Evolutionary conservation across 1,284 basidiomycete genomes (phyloP).

Genomic region (Ganoderma leucocontextum): DNA sequence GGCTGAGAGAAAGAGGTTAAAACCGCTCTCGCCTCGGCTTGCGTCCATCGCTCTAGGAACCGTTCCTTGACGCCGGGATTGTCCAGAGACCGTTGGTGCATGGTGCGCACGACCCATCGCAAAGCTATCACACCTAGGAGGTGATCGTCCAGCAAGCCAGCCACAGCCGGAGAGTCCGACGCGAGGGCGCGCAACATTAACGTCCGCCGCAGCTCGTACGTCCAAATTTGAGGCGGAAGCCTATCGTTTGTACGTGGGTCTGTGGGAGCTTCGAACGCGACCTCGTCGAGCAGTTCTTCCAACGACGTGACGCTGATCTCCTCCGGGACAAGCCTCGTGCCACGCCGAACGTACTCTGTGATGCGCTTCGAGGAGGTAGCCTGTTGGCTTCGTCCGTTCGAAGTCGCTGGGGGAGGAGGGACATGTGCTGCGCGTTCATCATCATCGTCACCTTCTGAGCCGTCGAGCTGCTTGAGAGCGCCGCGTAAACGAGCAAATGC

Average conservation of each 20-base stretch:
- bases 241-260: slow-evolving; percentile 16
- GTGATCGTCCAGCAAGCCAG: slow-evolving; percentile 52
- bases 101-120: slow-evolving; percentile 64
- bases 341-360: slow-evolving; percentile 77
- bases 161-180: slow-evolving; percentile 62
- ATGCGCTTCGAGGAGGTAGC: slow-evolving; percentile 49
- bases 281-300: slow-evolving; percentile 51
- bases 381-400: not conserved
- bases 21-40: slow-evolving; percentile 69
- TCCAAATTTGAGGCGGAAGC: slow-evolving; percentile 50
- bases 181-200: slow-evolving; percentile 65
- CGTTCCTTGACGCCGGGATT: slow-evolving; percentile 56
- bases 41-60: slow-evolving; percentile 75
- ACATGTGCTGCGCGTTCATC: slow-evolving; percentile 13
- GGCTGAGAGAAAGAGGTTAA: slow-evolving; percentile 56
- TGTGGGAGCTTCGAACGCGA: slow-evolving; percentile 41
- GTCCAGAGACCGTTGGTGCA: slow-evolving; percentile 59
- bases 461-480: slow-evolving; percentile 65
- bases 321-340: slow-evolving; percentile 69
- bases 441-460: slow-evolving; percentile 39
- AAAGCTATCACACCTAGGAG: slow-evolving; percentile 61
- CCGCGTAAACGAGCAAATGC: slow-evolving; percentile 74
- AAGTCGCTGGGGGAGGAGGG: not conserved
- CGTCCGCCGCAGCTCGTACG: slow-evolving; percentile 60
- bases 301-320: slow-evolving; percentile 61